Evolutionary conservation across 192 early-diverging fungal species (phyloP).

Genomic region (Martensiomyces pterosporus): DNA sequence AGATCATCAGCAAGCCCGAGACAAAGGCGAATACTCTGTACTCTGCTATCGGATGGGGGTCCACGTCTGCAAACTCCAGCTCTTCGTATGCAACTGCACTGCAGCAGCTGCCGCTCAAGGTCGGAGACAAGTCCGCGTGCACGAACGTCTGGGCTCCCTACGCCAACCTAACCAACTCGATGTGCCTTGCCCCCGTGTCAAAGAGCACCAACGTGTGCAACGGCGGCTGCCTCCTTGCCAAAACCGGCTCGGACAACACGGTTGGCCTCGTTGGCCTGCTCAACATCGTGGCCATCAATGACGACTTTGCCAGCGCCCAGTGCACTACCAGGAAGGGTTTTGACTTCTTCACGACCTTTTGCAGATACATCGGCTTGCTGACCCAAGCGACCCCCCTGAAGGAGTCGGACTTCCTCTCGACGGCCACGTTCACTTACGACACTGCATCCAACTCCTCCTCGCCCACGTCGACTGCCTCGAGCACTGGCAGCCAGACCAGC

Average conservation of each 20-base stretch:
- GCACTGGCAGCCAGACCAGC: too few species aligned
- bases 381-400: conserved; percentile 42
- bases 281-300: conserved; percentile 36
- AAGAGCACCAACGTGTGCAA: conserved; percentile 35
- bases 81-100: conserved; percentile 4
- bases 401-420: conserved; percentile 32
- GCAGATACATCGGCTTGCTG: conserved; percentile 45
- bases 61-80: not conserved
- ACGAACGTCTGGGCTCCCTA: conserved; percentile 39
- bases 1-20: conserved; percentile 32
- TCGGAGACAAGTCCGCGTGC: conserved; percentile 33
- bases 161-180: conserved; percentile 40
- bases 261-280: conserved; percentile 43
- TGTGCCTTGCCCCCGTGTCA: conserved; percentile 37
- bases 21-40: conserved; percentile 17
- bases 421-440: conserved; percentile 23
- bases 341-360: conserved; percentile 47
- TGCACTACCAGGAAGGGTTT: conserved; percentile 17
- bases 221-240: conserved; percentile 38
- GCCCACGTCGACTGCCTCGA: too few species aligned
- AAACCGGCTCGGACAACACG: conserved; percentile 22
- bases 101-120: conserved; percentile 25
- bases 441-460: too few species aligned
- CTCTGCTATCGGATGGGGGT: conserved; percentile 28
- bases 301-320: conserved; percentile 21